Base-by-base conservation (phyloP, 108 stramenopile species). In the Parietichytrium sp. region DNA sequence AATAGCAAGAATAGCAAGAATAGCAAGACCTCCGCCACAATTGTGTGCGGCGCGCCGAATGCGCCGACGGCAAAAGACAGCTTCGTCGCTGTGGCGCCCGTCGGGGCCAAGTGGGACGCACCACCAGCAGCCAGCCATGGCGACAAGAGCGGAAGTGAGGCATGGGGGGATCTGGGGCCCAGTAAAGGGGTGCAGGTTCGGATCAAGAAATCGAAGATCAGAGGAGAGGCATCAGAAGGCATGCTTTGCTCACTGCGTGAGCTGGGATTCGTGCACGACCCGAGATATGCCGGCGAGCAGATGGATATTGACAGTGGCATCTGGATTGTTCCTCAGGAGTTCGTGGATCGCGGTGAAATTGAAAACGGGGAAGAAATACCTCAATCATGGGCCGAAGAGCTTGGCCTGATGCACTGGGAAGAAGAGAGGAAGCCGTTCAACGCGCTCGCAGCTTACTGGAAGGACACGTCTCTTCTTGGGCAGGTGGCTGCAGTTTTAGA, bases 31-130 rank as follows among this genome's bases (percentile, higher is more conserved):
- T n/a, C 42, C 20, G 20, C 45, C 38, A 33, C 36, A 25, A 72
- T 72, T 42, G 42, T 72, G 38, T 72, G 61, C 61, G 61, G 61
- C 61, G 61, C 61, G 38, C 33, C 1, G 6, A 72, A 72, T 20
- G 61, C 45, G 16, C 61, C n/a, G n/a, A n/a, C n/a, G n/a, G n/a
- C 38, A 33, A 42, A 72, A 25, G 61, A 42, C 10, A 33, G 36
- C 42, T 6, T 2, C 15, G 61, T 72, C 16, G 61, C 61, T 25
- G 61, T 72, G 61, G 61, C 61, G 8, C 61, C 20, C 61, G 61
- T 72, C 10, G 61, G 61, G 0, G 25, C 61, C 20, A 33, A 72
- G 20, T 6, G 61, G 45, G 33, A 13, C 45, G 10, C 38, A 33
- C 38, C 23, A 72, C 20, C 6, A 10, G 29, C 10, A 72, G 1